Conservation (phyloP, 805 yeast genomes). For the Myxozyma nipponensis region DNA sequence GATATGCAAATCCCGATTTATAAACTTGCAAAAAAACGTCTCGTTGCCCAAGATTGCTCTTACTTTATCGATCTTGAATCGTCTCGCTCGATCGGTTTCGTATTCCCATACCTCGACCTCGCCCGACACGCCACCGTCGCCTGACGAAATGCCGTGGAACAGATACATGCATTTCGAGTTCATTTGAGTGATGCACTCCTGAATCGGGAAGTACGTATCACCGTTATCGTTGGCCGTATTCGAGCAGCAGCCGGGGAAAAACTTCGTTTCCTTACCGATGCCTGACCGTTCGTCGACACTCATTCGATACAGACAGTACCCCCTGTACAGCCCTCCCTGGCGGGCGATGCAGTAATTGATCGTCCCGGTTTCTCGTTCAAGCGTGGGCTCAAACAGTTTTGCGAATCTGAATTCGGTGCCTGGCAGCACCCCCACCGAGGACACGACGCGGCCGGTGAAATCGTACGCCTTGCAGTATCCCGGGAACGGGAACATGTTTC, state of each 20-base stretch:
- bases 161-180: constrained; percentile 15
- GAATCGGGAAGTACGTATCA: constrained; percentile 19
- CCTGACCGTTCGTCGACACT: constrained; percentile 23
- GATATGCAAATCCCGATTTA: constrained; percentile 16
- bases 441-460: constrained; percentile 20
- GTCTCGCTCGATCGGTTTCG: constrained; percentile 5
- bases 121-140: constrained; percentile 22
- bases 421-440: constrained; percentile 26
- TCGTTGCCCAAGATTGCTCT: constrained; percentile 25
- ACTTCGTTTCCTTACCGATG: constrained; percentile 18
- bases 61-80: constrained; percentile 13
- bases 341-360: constrained; percentile 23
- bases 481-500: constrained; percentile 18
- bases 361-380: constrained; percentile 16
- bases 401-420: constrained; percentile 25
- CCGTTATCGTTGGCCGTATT: not conserved
- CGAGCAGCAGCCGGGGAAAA: constrained; percentile 13
- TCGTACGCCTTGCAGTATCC: constrained; percentile 26
- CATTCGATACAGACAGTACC: constrained; percentile 21
- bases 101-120: constrained; percentile 26
- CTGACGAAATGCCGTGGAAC: constrained; percentile 19
- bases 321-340: constrained; percentile 21
- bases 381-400: constrained; percentile 13
- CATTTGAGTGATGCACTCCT: constrained; percentile 15
- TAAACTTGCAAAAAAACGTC: constrained; percentile 19